These are phyloP conservation scores for Mayamaea pseudoterrestris DNA, from an alignment of 108 stramenopile genomes.

Conservation along the genomic window DNA sequence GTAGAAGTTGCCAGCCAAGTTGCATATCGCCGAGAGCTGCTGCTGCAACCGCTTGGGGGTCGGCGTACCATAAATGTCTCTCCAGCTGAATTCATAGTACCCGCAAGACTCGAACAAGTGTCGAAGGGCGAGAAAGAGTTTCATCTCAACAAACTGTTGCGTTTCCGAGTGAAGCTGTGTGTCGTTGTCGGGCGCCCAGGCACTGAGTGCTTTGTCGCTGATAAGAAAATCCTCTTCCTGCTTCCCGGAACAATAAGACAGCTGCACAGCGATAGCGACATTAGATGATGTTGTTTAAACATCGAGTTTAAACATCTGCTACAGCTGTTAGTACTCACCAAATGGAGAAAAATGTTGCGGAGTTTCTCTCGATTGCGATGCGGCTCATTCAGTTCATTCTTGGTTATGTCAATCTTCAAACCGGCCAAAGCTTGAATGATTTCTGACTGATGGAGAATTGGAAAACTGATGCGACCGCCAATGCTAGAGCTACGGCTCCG, in stretches of 20 bases:
- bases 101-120: conserved; percentile 83
- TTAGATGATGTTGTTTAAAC: background rate
- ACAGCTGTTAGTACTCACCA: conserved; percentile 21
- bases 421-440: conserved; percentile 78
- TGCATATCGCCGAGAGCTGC: conserved; percentile 88
- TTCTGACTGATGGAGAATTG: conserved; percentile 66
- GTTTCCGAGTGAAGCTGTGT: conserved; percentile 75
- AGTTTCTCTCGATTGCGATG: conserved; percentile 66
- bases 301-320: background rate
- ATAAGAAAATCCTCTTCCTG: conserved; percentile 29
- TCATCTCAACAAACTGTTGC: conserved; percentile 68
- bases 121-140: conserved; percentile 59
- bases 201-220: conserved; percentile 6
- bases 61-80: conserved; percentile 75
- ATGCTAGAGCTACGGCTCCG: background rate
- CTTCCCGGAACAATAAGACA: conserved; percentile 47
- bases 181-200: background rate
- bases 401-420: conserved; percentile 61
- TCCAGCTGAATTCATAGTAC: conserved; percentile 78
- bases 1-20: conserved; percentile 89
- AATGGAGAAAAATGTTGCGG: conserved; percentile 53
- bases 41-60: conserved; percentile 54
- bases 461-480: conserved; percentile 43
- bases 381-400: conserved; percentile 69
- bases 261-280: conserved; percentile 6